Base-by-base conservation (phyloP, 176 grass and related monocot genomes). In the Hordeum marinum region DNA sequence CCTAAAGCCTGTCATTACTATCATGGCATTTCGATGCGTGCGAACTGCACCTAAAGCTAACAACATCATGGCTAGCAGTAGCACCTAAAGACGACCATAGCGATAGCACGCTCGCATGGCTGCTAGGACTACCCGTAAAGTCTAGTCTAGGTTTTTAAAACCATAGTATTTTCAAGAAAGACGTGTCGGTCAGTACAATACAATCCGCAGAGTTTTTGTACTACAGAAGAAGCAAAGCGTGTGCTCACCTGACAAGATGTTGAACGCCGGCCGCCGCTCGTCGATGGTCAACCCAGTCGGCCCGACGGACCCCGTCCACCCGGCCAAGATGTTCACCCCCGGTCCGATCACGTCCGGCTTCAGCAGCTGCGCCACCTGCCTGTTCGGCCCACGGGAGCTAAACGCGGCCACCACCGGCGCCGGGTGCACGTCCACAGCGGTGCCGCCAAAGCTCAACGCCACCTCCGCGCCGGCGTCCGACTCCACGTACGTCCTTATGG, bases 271-370 rank as follows among this genome's bases (percentile, higher is more conserved):
- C 41, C 88, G 82, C 79, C 95, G 90, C 41, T 89, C 75, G 77
- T 97, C 95, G 78, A 65, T 82, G 36, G 62, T 17, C 35, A 97
- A 42, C 14, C 90, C 95, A 55, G 86, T 94, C 20, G 95, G 95
- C 0, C 90, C 95, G n/a, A 89, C 41, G 0, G 90, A 92, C 2
- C 81, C 74, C 11, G 92, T 90, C 95, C 95, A 97, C 13, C 88
- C 95, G 58, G 95, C 95, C 9, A 97, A 43, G 84, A 97, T 97
- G 88, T 97, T 97, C 26, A 97, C 82, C 2, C 95, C 95, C 0
- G 95, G 95, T 0, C 90, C 95, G 23, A 97, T 97, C 88, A 94
- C 85, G 77, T 97, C 95, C 36, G 95, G 95, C 79, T 97, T 97
- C n/a, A 97, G 92, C 71, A 97, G 85, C 86, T 92, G 85, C 61